Evolutionary conservation across 164 flowering plant species (phyloP).

Genomic region (Tetrastigma voinierianum): DNA sequence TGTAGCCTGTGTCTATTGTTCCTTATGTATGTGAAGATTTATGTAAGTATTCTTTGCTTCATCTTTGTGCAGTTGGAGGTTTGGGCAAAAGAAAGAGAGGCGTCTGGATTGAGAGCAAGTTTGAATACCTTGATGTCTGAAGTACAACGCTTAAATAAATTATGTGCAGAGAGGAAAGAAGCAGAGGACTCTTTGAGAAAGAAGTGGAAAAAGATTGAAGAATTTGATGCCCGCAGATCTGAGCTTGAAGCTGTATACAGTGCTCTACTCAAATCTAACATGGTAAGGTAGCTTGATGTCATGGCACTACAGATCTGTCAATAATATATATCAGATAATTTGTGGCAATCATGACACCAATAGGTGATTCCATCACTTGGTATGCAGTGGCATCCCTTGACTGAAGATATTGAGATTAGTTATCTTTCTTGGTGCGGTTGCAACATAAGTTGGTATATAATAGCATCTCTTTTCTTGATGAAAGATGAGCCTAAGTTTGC

Average conservation of each 20-base stretch:
- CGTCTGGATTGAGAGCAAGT: slow-evolving; percentile 92
- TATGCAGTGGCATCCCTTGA: not conserved
- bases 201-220: slow-evolving; percentile 99
- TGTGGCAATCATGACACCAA: not conserved
- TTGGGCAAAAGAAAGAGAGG: slow-evolving; percentile 97
- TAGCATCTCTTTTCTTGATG: too few species aligned
- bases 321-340: not conserved
- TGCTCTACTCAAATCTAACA: slow-evolving; percentile 76
- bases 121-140: slow-evolving; percentile 82
- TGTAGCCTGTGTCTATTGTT: not conserved
- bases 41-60: not conserved
- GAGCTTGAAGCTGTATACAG: slow-evolving; percentile 85
- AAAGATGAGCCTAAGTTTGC: too few species aligned
- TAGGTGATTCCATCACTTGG: not conserved
- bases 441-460: too few species aligned
- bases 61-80: slow-evolving; percentile 74
- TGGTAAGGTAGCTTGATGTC: slow-evolving; percentile 44
- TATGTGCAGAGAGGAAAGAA: slow-evolving; percentile 94
- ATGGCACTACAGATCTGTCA: not conserved
- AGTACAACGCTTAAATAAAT: slow-evolving; percentile 78
- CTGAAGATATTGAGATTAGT: not conserved
- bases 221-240: slow-evolving; percentile 94
- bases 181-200: slow-evolving; percentile 92
- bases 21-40: not conserved
- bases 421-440: not conserved